phyloP scores from a whole-genome alignment of 345 rosid genomes.

The Cardiospermum halicacabum region DNA sequence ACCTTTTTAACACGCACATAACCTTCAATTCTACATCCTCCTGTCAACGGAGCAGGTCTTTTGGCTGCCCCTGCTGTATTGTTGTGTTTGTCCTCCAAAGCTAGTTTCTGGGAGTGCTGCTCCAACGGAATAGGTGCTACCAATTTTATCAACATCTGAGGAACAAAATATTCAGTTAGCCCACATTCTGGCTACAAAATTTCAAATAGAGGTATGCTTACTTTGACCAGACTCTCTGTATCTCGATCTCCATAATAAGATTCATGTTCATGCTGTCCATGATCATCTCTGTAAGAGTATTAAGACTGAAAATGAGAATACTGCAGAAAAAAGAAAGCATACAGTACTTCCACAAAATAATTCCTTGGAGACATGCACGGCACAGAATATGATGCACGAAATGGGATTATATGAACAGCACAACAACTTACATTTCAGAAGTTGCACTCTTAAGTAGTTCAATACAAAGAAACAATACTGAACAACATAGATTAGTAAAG shows the following conservation, averaged over 20 bases:
- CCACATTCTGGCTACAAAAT: neutral
- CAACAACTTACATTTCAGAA: neutral
- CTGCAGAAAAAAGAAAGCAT: neutral
- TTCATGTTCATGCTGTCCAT: constrained; percentile 93
- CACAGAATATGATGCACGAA: neutral
- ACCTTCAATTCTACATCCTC: constrained; percentile 98
- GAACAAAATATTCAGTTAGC: constrained; percentile 15
- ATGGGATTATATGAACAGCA: neutral
- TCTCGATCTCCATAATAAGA: constrained; percentile 99
- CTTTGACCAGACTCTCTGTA: constrained; percentile 93
- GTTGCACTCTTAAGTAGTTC: neutral
- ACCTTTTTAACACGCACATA: constrained; percentile 96
- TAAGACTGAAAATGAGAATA: constrained; percentile 9
- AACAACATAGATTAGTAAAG: neutral
- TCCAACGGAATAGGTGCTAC: constrained; percentile 64
- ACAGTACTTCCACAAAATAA: constrained; percentile 3
- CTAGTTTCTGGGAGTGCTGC: constrained; percentile 50
- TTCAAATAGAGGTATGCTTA: constrained; percentile 21
- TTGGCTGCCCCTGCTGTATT: constrained; percentile 34
- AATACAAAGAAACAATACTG: neutral
- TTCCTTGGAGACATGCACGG: neutral
- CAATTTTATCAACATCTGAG: constrained; percentile 66
- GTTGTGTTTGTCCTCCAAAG: constrained; percentile 47
- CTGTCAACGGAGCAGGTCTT: constrained; percentile 80
- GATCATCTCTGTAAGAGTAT: constrained; percentile 60